Conservation (phyloP, 2,329 filamentous ascomycete genomes). For the Hypomyces rosellus region DNA sequence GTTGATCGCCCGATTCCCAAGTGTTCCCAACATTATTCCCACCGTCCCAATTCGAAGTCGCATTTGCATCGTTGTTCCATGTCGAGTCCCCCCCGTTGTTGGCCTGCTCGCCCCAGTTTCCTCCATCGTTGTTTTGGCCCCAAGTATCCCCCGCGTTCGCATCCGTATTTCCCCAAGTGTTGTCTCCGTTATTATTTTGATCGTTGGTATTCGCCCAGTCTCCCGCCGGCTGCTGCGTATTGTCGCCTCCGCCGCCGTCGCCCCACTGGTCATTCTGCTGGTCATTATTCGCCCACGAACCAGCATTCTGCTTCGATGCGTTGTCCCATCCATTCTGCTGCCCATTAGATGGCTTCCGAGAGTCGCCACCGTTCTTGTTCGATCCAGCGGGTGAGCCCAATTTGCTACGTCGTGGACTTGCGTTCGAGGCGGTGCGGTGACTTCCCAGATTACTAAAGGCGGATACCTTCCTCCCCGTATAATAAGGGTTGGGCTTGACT, state of each 20-base stretch:
- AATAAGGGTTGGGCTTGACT: conserved; percentile 7
- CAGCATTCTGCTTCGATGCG: background rate
- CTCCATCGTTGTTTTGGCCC: conserved; percentile 2
- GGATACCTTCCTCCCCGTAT: conserved; percentile 9
- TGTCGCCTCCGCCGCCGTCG: background rate
- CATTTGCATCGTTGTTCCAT: too few relatives aligned
- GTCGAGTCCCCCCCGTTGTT: background rate
- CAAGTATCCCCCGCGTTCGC: conserved; percentile 3
- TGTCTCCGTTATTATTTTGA: background rate
- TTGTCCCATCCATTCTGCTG: background rate
- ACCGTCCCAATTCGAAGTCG: too few relatives aligned
- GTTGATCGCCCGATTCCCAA: background rate
- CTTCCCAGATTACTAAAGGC: conserved; percentile 17
- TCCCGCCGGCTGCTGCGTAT: background rate
- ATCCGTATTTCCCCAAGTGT: background rate
- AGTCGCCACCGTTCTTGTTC: conserved; percentile 7
- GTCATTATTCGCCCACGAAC: conserved; percentile 6
- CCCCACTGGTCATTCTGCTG: conserved; percentile 3
- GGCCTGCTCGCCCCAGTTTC: conserved; percentile 2
- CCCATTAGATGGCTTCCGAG: background rate
- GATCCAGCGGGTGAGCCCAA: conserved; percentile 4
- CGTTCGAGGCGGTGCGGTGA: conserved; percentile 5
- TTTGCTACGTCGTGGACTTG: conserved; percentile 5
- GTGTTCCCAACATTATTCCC: too few relatives aligned
- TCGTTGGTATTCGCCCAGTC: background rate